Percentiles rank a stretch among this genome's conserved stretches.
These are phyloP conservation scores for Halophytophthora batemanensis DNA, from an alignment of 352 stramenopile species.

Conservation along the genomic window DNA sequence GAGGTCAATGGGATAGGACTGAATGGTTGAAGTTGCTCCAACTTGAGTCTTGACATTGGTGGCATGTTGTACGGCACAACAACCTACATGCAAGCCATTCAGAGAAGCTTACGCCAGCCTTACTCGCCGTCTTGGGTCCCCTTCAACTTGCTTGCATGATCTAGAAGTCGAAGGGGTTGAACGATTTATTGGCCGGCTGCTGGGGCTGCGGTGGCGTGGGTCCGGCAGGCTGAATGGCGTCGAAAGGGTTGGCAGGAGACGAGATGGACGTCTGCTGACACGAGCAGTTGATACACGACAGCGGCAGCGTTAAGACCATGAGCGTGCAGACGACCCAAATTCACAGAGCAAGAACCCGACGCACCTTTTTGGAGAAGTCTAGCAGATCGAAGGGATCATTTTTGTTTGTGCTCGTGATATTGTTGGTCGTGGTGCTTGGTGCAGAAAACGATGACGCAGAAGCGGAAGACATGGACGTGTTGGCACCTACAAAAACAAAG, in stretches of 20 bases:
- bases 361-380: slow-evolving; percentile 37
- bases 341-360: background rate
- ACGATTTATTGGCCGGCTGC: slow-evolving; percentile 26
- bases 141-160: too few relatives aligned
- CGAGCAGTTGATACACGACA: background rate
- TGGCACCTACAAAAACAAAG: slow-evolving; percentile 10
- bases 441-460: slow-evolving; percentile 3
- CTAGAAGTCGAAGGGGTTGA: slow-evolving; percentile 58
- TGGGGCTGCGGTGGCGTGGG: slow-evolving; percentile 10
- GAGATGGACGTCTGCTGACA: slow-evolving; percentile 31
- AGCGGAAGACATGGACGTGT: slow-evolving; percentile 5
- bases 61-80: too few relatives aligned
- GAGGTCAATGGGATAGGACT: too few relatives aligned
- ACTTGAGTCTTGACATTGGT: too few relatives aligned
- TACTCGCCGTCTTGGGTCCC: too few relatives aligned
- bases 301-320: too few relatives aligned
- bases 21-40: too few relatives aligned
- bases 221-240: slow-evolving; percentile 17
- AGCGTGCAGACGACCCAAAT: background rate
- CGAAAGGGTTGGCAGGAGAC: slow-evolving; percentile 29
- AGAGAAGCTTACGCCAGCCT: too few relatives aligned
- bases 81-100: too few relatives aligned
- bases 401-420: slow-evolving; percentile 5
- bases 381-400: slow-evolving; percentile 40
- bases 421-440: slow-evolving; percentile 11